Percentiles rank a stretch among this genome's conserved stretches.
Evolutionary conservation across 306 rosid genomes (phyloP).

Genomic region (Dalbergia cochinchinensis): DNA sequence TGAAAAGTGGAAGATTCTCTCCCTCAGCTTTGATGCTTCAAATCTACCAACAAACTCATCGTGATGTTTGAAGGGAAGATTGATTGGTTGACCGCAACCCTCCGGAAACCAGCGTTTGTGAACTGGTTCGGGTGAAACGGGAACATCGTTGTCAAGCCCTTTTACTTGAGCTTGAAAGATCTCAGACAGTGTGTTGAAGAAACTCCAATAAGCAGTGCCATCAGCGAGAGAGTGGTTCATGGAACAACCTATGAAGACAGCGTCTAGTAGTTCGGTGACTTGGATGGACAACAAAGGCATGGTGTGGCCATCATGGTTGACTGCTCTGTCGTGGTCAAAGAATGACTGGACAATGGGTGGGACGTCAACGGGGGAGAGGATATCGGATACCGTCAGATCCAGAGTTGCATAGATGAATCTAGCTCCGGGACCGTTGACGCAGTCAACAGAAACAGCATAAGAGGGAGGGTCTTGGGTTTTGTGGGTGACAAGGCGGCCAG

Average conservation of each 20-base stretch:
- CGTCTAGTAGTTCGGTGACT: slow-evolving; percentile 66
- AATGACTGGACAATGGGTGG: slow-evolving; percentile 63
- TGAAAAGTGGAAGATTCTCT: slow-evolving; percentile 68
- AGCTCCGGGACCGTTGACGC: slow-evolving; percentile 54
- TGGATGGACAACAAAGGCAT: slow-evolving; percentile 61
- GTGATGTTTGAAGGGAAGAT: slow-evolving; percentile 58
- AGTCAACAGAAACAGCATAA: slow-evolving; percentile 53
- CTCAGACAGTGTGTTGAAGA: slow-evolving; percentile 67
- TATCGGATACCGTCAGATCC: slow-evolving; percentile 50
- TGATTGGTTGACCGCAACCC: slow-evolving; percentile 47
- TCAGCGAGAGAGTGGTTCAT: slow-evolving; percentile 62
- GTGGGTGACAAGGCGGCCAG: slow-evolving; percentile 59
- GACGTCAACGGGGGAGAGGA: slow-evolving; percentile 65
- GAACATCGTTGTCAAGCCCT: neutral
- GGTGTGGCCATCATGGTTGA: slow-evolving; percentile 72
- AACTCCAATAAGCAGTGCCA: slow-evolving; percentile 71
- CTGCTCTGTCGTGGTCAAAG: slow-evolving; percentile 65
- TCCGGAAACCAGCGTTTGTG: slow-evolving; percentile 63
- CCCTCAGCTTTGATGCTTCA: slow-evolving; percentile 57
- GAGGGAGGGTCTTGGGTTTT: slow-evolving; percentile 46
- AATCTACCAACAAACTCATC: slow-evolving; percentile 57
- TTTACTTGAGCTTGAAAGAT: slow-evolving; percentile 55
- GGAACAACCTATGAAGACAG: slow-evolving; percentile 75
- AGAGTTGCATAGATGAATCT: slow-evolving; percentile 62
- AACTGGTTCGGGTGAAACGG: slow-evolving; percentile 49